Conservation (phyloP, 768 basidiomycete genomes). For the Naganishia friedmannii region DNA sequence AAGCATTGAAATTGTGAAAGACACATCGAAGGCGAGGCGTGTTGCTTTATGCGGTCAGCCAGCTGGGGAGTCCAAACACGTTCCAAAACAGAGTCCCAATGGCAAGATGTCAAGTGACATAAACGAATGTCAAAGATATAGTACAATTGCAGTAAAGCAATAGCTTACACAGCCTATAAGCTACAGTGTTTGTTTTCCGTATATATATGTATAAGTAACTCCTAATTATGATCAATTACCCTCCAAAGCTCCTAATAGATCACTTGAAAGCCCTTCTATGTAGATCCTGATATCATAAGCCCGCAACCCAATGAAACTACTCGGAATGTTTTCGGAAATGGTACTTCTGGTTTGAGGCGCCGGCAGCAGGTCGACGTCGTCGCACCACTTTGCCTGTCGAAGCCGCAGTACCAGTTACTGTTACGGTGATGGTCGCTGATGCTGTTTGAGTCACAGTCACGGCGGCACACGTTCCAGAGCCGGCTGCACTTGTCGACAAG, state of each 20-base stretch:
- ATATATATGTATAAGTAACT: not conserved
- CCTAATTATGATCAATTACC: conserved; percentile 7
- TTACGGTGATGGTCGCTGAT: conserved; percentile 16
- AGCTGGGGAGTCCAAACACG: no score
- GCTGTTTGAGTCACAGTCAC: conserved; percentile 13
- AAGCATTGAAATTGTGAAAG: no score
- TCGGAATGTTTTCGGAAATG: not conserved
- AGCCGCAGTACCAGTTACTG: not conserved
- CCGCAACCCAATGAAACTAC: not conserved
- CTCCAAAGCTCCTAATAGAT: not conserved
- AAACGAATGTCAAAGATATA: conserved; percentile 1
- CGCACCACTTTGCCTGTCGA: not conserved
- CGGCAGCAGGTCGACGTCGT: not conserved
- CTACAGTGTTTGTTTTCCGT: not conserved
- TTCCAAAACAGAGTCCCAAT: no score
- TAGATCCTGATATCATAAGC: not conserved
- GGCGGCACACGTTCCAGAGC: conserved; percentile 9
- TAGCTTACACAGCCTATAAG: conserved; percentile 1
- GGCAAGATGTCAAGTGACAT: not conserved
- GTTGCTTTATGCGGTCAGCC: no score
- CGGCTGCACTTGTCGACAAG: not conserved
- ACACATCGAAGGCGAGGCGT: no score
- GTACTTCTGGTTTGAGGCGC: not conserved
- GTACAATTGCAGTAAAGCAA: not conserved
- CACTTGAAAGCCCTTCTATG: not conserved